Base-by-base conservation (phyloP, 192 early-diverging fungal species). In the Gigaspora rosea region DNA sequence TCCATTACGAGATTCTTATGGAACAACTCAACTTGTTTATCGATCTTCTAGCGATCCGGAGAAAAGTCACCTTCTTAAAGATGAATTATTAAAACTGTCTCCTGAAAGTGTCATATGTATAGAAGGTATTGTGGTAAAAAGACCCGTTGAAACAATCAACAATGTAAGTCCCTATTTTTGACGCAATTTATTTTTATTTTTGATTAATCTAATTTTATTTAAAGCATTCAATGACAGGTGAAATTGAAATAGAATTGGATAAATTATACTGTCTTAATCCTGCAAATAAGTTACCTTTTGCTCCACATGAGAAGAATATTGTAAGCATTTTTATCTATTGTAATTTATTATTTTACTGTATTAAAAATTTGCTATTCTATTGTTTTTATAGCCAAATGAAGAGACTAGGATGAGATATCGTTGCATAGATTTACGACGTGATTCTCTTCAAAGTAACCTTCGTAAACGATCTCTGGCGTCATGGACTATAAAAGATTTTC, bases 371-470 rank as follows among this genome's bases (percentile, higher is more conserved):
- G 51, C 41, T 47, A 27, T 59, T 58, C 46, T 48, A 69, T 73
- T 15, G 58, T 63, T 1, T 62, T n/a, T 15, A 71, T 88, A 90
- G 86, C 92, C 92, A 7, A 90, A 87, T 78, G 95, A 97, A 72
- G 94, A 95, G 64, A 80, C 87, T 2, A 85, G 95, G 27, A 80
- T 95, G 3, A 87, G 86, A 51, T 86, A 95, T 79, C 85, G 96
- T 20, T 92, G 93, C 50, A 76, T 96, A 12, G 96, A 96, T 82
- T 82, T 97, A 67, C 90, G 96, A 11, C 85, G 94, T n/a, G 80
- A 87, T 20, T 80, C 81, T 62, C 86, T 97, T 15, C 94, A 96
- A 75, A 78, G 82, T 52, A 95, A 95, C 73, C 80, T 97, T 57
- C 89, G 91, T 20, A 73, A 80, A 22, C 88, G 96, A 22, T 93